Percentiles rank a stretch among this genome's conserved stretches.
phyloP scores from a whole-genome alignment of 768 basidiomycete genomes.

The Leccinum arenicola region DNA sequence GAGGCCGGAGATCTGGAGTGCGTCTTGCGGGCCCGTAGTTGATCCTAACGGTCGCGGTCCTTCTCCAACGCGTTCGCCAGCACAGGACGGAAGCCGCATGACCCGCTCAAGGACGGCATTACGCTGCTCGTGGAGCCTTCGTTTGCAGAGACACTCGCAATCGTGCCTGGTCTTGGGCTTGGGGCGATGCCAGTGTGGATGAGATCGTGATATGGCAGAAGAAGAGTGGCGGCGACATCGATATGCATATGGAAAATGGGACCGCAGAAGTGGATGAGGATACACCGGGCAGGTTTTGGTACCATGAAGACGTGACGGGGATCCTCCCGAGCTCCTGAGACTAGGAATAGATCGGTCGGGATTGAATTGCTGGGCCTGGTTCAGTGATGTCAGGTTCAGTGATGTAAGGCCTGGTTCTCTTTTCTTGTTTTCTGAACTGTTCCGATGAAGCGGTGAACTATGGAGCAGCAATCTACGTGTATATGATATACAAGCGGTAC shows the following conservation, averaged over 20 bases:
- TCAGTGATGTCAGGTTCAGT: no score
- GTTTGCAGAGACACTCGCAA: conserved; percentile 38
- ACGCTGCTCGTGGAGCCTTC: conserved; percentile 52
- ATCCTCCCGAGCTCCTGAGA: conserved; percentile 48
- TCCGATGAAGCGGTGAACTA: no score
- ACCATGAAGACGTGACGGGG: conserved; percentile 52
- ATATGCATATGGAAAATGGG: background rate
- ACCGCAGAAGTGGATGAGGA: conserved; percentile 6
- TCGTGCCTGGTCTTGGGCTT: conserved; percentile 53
- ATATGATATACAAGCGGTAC: no score
- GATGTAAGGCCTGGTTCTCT: background rate
- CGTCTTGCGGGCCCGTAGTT: conserved; percentile 38
- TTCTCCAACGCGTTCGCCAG: conserved; percentile 3
- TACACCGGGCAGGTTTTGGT: conserved; percentile 44
- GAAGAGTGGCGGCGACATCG: conserved; percentile 2
- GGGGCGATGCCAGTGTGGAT: conserved; percentile 56
- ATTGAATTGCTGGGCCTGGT: background rate
- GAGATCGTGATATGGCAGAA: conserved; percentile 49
- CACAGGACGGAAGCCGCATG: conserved; percentile 34
- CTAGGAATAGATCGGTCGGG: background rate
- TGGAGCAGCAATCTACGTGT: no score
- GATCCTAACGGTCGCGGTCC: conserved; percentile 15
- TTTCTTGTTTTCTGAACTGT: background rate
- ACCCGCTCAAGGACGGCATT: conserved; percentile 57
- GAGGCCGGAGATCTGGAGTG: conserved; percentile 33